Evolutionary conservation across 441 rosid genomes (phyloP).

Genomic region (Euphorbia schlechtendalii): DNA sequence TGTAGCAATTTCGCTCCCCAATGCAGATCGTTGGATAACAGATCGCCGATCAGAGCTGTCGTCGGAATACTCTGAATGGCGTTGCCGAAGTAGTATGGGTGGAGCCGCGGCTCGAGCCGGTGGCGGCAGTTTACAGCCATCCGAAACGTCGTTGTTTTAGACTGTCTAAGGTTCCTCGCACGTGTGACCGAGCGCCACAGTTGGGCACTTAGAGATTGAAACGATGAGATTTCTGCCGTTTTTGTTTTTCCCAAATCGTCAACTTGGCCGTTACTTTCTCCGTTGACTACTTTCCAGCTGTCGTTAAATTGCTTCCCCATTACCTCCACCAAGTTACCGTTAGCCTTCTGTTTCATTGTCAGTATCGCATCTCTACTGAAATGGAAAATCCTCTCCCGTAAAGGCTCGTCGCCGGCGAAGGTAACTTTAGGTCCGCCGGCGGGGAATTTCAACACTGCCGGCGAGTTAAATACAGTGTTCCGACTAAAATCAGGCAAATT

Average conservation of each 20-base stretch:
- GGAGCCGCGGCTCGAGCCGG: conserved; percentile 64
- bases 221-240: conserved; percentile 69
- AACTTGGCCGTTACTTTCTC: conserved; percentile 23
- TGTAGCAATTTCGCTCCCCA: conserved; percentile 64
- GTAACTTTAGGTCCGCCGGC: conserved; percentile 69
- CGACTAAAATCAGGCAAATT: conserved; percentile 63
- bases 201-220: conserved; percentile 79
- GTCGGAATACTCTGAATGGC: conserved; percentile 93
- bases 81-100: conserved; percentile 74
- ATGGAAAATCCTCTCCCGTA: conserved; percentile 75
- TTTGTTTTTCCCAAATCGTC: conserved; percentile 15
- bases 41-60: conserved; percentile 40
- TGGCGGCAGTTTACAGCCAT: conserved; percentile 96
- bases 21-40: conserved; percentile 45
- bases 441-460: conserved; percentile 56
- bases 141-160: conserved; percentile 68
- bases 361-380: conserved; percentile 67
- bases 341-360: conserved; percentile 48
- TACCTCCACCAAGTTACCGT: conserved; percentile 8
- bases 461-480: conserved; percentile 53
- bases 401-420: conserved; percentile 57
- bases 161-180: conserved; percentile 51
- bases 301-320: conserved; percentile 17
- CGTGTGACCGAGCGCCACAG: conserved; percentile 86
- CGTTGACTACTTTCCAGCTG: conserved; percentile 20